phyloP scores from a whole-genome alignment of 139 green algal genomes.

The Deuterostichococcus epilithicus region DNA sequence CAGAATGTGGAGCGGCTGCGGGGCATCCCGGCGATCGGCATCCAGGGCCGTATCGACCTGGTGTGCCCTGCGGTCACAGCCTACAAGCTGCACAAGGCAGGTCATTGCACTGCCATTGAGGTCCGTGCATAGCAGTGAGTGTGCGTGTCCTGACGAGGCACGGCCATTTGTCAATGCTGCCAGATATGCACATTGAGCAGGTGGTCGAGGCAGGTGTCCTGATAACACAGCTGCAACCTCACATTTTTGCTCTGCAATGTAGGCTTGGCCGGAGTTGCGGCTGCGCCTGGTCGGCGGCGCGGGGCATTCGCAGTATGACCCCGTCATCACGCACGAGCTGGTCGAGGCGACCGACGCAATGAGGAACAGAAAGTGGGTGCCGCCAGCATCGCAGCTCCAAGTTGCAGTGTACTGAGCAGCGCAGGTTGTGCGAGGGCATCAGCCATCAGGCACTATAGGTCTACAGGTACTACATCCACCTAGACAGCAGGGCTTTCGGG shows the following conservation, averaged over 20 bases:
- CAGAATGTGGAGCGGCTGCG: constrained; percentile 19
- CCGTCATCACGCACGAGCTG: constrained; percentile 46
- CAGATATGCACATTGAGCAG: no score
- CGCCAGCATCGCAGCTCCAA: not conserved
- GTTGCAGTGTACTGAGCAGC: not conserved
- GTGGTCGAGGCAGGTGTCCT: not conserved
- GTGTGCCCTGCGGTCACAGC: constrained; percentile 55
- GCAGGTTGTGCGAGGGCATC: no score
- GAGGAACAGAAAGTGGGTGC: not conserved
- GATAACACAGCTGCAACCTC: not conserved
- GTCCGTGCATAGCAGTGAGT: no score
- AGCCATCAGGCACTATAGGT: no score
- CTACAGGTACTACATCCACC: no score
- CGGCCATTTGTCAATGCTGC: no score
- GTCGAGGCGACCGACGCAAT: constrained; percentile 45
- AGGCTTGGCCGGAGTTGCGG: constrained; percentile 50
- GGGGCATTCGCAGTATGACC: constrained; percentile 61
- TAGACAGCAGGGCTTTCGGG: no score
- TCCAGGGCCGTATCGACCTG: constrained; percentile 58
- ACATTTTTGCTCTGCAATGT: not conserved
- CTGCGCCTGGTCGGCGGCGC: constrained; percentile 43
- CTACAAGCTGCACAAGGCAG: not conserved
- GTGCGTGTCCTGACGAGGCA: no score
- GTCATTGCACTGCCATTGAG: no score
- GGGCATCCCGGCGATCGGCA: constrained; percentile 46